phyloP scores from a whole-genome alignment of 768 basidiomycete species.

The Calocybe gangraenosa region DNA sequence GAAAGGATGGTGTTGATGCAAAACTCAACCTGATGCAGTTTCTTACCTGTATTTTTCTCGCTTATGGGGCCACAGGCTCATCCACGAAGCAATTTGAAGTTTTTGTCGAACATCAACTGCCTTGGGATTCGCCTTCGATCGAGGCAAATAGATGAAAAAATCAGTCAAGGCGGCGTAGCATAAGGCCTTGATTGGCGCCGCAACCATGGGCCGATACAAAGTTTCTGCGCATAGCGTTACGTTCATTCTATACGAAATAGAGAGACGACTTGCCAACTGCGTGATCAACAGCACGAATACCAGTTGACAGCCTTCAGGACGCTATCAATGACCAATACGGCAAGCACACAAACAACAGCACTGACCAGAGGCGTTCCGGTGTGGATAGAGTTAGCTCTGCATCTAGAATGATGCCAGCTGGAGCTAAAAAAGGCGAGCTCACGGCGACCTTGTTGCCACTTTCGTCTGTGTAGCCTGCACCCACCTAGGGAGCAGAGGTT shows the following conservation, averaged over 20 bases:
- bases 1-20: background rate
- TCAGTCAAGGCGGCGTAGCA: constrained; percentile 66
- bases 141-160: constrained; percentile 70
- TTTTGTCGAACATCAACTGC: constrained; percentile 60
- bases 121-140: constrained; percentile 54
- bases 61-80: constrained; percentile 71
- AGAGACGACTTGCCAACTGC: constrained; percentile 51
- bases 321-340: constrained; percentile 2
- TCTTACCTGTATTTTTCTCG: constrained; percentile 54
- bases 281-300: constrained; percentile 76
- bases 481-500: constrained; percentile 34
- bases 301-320: constrained; percentile 67
- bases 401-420: constrained; percentile 74
- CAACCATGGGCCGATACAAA: constrained; percentile 53
- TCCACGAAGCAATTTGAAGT: constrained; percentile 74
- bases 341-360: constrained; percentile 5
- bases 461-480: constrained; percentile 71
- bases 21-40: constrained; percentile 4
- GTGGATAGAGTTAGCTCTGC: constrained; percentile 70
- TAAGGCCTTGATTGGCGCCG: constrained; percentile 58
- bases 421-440: constrained; percentile 52
- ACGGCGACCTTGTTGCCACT: constrained; percentile 62
- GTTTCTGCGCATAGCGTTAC: constrained; percentile 39
- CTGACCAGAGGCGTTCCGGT: constrained; percentile 70
- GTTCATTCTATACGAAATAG: background rate